These are phyloP conservation scores for Pichia eremophila DNA, from an alignment of 805 yeast species.

Conservation along the genomic window DNA sequence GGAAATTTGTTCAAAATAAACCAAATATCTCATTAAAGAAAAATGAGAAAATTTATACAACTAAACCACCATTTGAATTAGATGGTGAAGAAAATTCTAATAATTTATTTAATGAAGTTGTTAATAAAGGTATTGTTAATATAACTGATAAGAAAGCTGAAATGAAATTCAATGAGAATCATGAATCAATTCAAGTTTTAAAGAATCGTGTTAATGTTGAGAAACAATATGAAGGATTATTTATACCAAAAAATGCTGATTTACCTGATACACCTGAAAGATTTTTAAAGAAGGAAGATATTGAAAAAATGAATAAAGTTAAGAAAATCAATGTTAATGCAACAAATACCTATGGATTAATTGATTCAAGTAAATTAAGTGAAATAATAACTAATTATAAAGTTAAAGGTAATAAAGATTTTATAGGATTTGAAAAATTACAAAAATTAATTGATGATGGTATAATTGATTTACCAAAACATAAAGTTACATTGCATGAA, in stretches of 20 bases:
- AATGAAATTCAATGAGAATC: constrained; percentile 9
- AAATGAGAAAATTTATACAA: constrained; percentile 9
- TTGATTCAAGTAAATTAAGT: constrained; percentile 13
- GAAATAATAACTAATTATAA: constrained; percentile 17
- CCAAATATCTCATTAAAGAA: constrained; percentile 2
- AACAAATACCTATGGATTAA: constrained; percentile 8
- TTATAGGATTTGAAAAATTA: constrained; percentile 7
- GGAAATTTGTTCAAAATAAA: constrained; percentile 10
- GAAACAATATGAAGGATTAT: constrained; percentile 12
- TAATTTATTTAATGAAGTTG: constrained; percentile 15
- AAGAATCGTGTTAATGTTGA: constrained; percentile 17
- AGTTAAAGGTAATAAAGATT: constrained; percentile 4
- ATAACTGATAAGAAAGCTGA: constrained; percentile 10
- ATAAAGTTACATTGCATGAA: constrained; percentile 14
- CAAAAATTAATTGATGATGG: constrained; percentile 14
- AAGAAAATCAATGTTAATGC: neutral
- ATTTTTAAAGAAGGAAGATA: constrained; percentile 9
- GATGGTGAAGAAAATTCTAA: constrained; percentile 1
- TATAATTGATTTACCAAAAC: constrained; percentile 16
- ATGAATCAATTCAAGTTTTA: constrained; percentile 17
- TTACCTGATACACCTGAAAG: constrained; percentile 15
- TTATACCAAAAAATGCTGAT: constrained; percentile 9
- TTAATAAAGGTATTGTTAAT: constrained; percentile 17
- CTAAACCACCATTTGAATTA: constrained; percentile 11
- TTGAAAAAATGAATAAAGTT: constrained; percentile 3